A percentile compares a stretch with the other conserved stretches of the same genome.
Conservation (phyloP, 257 asterid species). For the Lantana camara region DNA sequence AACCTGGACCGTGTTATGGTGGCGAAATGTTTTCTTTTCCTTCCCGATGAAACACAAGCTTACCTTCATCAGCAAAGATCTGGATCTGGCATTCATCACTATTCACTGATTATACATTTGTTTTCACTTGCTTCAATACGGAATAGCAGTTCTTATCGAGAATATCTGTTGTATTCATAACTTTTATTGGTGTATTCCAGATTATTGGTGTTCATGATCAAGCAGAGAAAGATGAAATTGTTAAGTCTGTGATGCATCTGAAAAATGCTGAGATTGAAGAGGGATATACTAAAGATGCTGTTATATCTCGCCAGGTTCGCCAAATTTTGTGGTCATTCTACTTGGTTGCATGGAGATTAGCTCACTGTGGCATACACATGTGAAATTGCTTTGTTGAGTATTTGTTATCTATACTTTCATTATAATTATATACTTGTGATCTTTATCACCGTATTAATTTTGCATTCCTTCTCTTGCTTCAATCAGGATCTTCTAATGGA, state of each 20-base stretch:
- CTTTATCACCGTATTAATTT: conserved; percentile 20
- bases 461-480: conserved; percentile 22
- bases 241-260: conserved; percentile 83
- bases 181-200: conserved; percentile 48
- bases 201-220: conserved; percentile 79
- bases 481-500: conserved; percentile 84
- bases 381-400: conserved; percentile 7
- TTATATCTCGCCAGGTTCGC: conserved; percentile 78
- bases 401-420: conserved; percentile 2
- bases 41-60: background rate
- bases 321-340: conserved; percentile 14
- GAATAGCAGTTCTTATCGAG: background rate
- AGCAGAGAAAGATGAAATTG: conserved; percentile 98
- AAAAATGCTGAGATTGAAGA: conserved; percentile 88
- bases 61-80: conserved; percentile 6
- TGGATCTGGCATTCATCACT: conserved; percentile 14
- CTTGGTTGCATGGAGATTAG: conserved; percentile 16
- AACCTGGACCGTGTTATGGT: conserved; percentile 8
- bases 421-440: background rate
- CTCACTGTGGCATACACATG: conserved; percentile 24
- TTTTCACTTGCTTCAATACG: conserved; percentile 10
- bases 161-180: conserved; percentile 12
- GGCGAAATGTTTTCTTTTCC: too few species aligned
- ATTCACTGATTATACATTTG: conserved; percentile 1
- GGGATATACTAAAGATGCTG: conserved; percentile 90